Percentiles rank a stretch among this genome's conserved stretches.
Conservation (phyloP, 371 early-diverging fungal species). For the Hamiltosporidium magnivora region DNA sequence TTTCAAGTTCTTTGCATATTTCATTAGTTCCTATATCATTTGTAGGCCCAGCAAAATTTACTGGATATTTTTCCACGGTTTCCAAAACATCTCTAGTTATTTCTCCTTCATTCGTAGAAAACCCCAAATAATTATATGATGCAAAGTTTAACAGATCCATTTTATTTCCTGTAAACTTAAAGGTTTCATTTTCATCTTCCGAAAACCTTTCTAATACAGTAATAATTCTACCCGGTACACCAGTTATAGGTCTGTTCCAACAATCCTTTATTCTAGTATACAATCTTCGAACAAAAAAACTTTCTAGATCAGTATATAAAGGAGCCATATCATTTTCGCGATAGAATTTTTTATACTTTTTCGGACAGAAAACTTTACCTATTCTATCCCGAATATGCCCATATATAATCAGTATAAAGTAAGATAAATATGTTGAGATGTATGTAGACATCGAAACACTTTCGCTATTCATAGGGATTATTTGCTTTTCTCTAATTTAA, state of each 20-base stretch:
- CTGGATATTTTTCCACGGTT: conserved; percentile 54
- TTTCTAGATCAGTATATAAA: conserved; percentile 78
- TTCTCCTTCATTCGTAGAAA: conserved; percentile 72
- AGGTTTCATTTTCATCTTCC: conserved; percentile 69
- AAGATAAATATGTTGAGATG: conserved; percentile 46
- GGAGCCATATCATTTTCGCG: conserved; percentile 64
- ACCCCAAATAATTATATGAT: conserved; percentile 97
- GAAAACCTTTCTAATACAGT: conserved; percentile 69
- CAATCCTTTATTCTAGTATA: conserved; percentile 85
- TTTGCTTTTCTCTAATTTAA: neutral
- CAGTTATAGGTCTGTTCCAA: conserved; percentile 85
- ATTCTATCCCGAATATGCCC: conserved; percentile 51
- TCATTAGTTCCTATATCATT: conserved; percentile 58
- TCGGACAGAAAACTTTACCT: conserved; percentile 36
- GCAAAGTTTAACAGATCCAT: conserved; percentile 78
- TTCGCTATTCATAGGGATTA: neutral
- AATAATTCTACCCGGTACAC: conserved; percentile 78
- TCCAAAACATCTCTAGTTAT: conserved; percentile 78
- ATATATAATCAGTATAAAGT: conserved; percentile 40
- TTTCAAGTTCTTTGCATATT: conserved; percentile 69
- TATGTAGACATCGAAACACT: conserved; percentile 30
- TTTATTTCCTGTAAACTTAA: conserved; percentile 66
- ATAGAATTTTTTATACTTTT: conserved; percentile 29
- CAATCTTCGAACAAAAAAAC: conserved; percentile 81
- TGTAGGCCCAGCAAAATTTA: conserved; percentile 59